Percentiles rank a stretch among this genome's conserved stretches.
These are phyloP conservation scores for Pyrus bretschneideri DNA, from an alignment of 306 rosid species.

Conservation along the genomic window DNA sequence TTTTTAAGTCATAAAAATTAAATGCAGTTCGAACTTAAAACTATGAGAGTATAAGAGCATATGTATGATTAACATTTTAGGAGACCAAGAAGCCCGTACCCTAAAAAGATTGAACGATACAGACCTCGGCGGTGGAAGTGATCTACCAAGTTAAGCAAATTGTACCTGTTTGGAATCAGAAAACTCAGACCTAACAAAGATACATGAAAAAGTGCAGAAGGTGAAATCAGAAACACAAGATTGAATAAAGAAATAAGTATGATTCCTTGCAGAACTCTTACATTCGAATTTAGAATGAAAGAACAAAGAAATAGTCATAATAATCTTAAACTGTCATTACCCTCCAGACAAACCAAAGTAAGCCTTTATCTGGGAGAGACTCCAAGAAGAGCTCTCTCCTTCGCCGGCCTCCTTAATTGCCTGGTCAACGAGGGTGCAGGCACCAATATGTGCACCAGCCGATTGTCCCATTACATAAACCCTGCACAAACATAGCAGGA, in stretches of 20 bases:
- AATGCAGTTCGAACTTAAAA: constrained; percentile 14
- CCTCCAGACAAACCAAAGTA: constrained; percentile 97
- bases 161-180: constrained; percentile 63
- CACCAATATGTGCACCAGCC: constrained; percentile 97
- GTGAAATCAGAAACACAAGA: neutral
- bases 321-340: constrained; percentile 24
- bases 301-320: neutral
- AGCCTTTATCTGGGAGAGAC: constrained; percentile 75
- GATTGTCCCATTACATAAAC: constrained; percentile 96
- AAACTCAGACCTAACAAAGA: neutral
- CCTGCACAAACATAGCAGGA: constrained; percentile 31
- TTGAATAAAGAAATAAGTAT: too few relatives aligned
- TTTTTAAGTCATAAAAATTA: constrained; percentile 14
- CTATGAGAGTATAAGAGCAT: neutral
- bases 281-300: too few relatives aligned
- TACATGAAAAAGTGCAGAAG: constrained; percentile 12
- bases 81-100: constrained; percentile 31
- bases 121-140: constrained; percentile 82
- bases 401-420: constrained; percentile 90
- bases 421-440: constrained; percentile 70
- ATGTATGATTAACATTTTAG: neutral
- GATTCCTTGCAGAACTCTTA: too few relatives aligned
- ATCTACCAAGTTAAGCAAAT: constrained; percentile 58
- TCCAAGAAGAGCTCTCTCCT: constrained; percentile 77
- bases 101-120: constrained; percentile 66